These are phyloP conservation scores for Penicillium macrosclerotiorum DNA, from an alignment of 495 filamentous ascomycete genomes.

Conservation along the genomic window DNA sequence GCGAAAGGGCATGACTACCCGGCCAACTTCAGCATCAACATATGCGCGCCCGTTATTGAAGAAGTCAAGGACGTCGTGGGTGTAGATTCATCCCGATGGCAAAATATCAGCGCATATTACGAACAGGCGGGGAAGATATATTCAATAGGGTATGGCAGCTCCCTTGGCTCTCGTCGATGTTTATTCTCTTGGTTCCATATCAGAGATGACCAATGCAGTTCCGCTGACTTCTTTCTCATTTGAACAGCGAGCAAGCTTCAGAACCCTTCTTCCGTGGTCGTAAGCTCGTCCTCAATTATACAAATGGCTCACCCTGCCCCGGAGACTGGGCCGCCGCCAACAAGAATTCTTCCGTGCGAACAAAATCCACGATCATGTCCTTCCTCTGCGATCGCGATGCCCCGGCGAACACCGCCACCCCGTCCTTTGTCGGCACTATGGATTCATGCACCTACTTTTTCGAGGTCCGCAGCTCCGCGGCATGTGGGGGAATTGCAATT, in stretches of 20 bases:
- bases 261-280: constrained; percentile 76
- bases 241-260: constrained; percentile 61
- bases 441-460: constrained; percentile 97
- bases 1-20: constrained; percentile 81
- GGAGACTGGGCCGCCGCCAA: constrained; percentile 24
- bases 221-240: constrained; percentile 6
- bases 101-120: constrained; percentile 92
- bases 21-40: constrained; percentile 92
- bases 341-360: constrained; percentile 43
- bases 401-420: constrained; percentile 55
- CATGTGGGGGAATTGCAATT: constrained; percentile 68
- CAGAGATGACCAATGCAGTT: too few relatives aligned
- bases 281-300: constrained; percentile 91
- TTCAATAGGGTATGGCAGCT: constrained; percentile 70
- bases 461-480: constrained; percentile 82
- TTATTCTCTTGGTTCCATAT: too few relatives aligned
- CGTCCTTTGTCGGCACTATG: constrained; percentile 80
- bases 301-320: constrained; percentile 77
- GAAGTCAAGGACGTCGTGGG: constrained; percentile 67
- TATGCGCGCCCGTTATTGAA: constrained; percentile 86
- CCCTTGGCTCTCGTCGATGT: background rate
- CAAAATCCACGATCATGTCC: constrained; percentile 86
- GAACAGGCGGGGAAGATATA: constrained; percentile 68
- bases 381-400: constrained; percentile 87
- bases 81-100: constrained; percentile 60